Evolutionary conservation across 805 yeast species (phyloP).

Genomic region (Spathaspora passalidarum): DNA sequence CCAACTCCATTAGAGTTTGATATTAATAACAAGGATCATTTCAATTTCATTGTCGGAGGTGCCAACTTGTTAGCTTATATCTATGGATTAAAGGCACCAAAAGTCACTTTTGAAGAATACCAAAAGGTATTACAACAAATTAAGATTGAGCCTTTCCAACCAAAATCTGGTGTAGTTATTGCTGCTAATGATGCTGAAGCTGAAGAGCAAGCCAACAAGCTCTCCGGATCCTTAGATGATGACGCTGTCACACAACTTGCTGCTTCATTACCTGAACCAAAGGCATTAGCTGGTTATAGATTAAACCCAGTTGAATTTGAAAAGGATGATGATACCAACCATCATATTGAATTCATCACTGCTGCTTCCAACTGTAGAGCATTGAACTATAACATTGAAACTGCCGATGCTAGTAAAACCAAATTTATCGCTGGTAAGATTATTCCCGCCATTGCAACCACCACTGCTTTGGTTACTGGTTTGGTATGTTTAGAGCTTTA

Average conservation of each 20-base stretch:
- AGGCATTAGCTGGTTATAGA: slow-evolving; percentile 84
- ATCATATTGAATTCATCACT: slow-evolving; percentile 92
- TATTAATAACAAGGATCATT: slow-evolving; percentile 70
- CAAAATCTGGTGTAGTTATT: slow-evolving; percentile 72
- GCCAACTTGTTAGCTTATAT: slow-evolving; percentile 90
- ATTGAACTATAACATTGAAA: slow-evolving; percentile 79
- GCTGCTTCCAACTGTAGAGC: slow-evolving; percentile 98
- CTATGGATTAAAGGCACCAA: slow-evolving; percentile 83
- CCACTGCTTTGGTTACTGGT: slow-evolving; percentile 97
- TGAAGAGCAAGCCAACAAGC: slow-evolving; percentile 64
- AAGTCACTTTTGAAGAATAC: slow-evolving; percentile 51
- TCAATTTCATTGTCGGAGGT: slow-evolving; percentile 79
- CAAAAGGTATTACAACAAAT: slow-evolving; percentile 49
- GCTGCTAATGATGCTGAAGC: slow-evolving; percentile 87
- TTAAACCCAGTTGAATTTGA: slow-evolving; percentile 91
- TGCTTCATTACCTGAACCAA: slow-evolving; percentile 81
- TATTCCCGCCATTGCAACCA: slow-evolving; percentile 98
- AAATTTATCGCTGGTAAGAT: slow-evolving; percentile 98
- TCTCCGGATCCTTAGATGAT: slow-evolving; percentile 46
- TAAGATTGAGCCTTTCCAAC: slow-evolving; percentile 56
- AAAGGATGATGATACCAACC: slow-evolving; percentile 95
- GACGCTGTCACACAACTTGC: slow-evolving; percentile 69
- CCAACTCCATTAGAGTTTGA: slow-evolving; percentile 85
- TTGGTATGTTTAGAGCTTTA: slow-evolving; percentile 86
- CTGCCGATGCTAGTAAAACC: slow-evolving; percentile 86